Evolutionary conservation across 2,329 filamentous ascomycete genomes (phyloP), one percentile per base, ranked within the genome.

Genomic region (Colletotrichum sp.): DNA sequence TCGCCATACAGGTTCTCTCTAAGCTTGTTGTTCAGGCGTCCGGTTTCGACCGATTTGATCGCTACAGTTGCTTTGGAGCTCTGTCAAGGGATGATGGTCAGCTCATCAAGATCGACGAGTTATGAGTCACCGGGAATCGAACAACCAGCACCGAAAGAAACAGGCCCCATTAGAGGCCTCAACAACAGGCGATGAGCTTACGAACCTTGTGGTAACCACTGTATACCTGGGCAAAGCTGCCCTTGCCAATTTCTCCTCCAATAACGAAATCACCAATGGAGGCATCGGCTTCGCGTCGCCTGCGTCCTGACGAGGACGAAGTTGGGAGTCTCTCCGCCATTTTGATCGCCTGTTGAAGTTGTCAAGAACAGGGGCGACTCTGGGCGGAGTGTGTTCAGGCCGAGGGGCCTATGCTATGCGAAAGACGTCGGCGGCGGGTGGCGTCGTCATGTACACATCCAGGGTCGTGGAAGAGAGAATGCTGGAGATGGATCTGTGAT

Each of bases 171-270:
- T 22, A 15, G 2, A 15, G 19, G n/a, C 9, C 19, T 19, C 5
- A 3, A 19, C n/a, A 44, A 30, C 12, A 44, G 32, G 68, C n/a
- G 61, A 55, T 27, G 59, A 61, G 66, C 25, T 36, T 19, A 77
- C 93, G 86, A 87, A 98, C 96, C 87, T 94, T 94, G 86, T 98
- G 95, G 80, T 93, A 92, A 78, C 95, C 96, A 84, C 94, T 92
- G 85, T 97, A 99, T 79, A 99, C 97, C 80, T 96, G 96, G 79
- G 97, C 97, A 88, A 99, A 99, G 88, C 97, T 99, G 78, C 97
- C 97, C 87, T 97, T 97, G 78, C 97, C 97, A 84, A 99, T 98
- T 87, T 98, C 95, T 80, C 94, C 93, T 80, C 96, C 92, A 82
- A 96, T 93, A 81, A 91, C 91, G 86, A 98, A 98, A 82, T 94